Evolutionary conservation across 2,329 filamentous ascomycete genomes (phyloP), one percentile per base, ranked within the genome.

Genomic region (Colletotrichum graminicola): DNA sequence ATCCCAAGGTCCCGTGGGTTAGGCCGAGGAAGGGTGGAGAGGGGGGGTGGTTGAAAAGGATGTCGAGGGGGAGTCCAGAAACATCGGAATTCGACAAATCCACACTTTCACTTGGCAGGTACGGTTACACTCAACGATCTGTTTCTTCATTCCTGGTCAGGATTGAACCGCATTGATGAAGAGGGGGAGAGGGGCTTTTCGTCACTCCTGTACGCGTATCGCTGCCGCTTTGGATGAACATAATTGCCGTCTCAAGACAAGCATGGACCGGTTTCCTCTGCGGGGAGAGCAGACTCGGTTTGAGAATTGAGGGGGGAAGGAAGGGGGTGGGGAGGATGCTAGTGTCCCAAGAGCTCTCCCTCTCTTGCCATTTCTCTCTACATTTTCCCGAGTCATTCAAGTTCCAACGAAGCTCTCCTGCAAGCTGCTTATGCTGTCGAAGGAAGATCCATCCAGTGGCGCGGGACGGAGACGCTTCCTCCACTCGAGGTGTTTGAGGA

Each of bases 211-310:
- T n/a, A 16, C 23, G 49, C 68, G 45, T 54, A 41, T 26, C 62
- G 45, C 47, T 59, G 64, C 57, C 29, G 64, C 57, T 71, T 71
- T 71, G 68, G 68, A 71, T 62, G 68, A 71, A 71, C 68, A 52
- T 39, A 67, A 63, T 52, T 71, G 57, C 68, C 64, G 52, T 71
- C 64, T 71, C 57, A 54, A 62, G 45, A 36, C 52, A 32, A 36
- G 43, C 51, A 62, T 52, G 57, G 57, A 51, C 61, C 56, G 36
- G 57, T 51, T 57, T 62, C 12, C 34, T 10, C 43, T 52, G 52
- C 49, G 32, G 59, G n/a, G 51, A 47, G 43, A 36, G 47, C 29
- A 52, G 23, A 51, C 18, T 47, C 29, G 18, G 29, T 36, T 26
- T 12, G 62, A 18, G 51, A 45, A n/a, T 49, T n/a, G 12, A 34